phyloP scores from a whole-genome alignment of 495 filamentous ascomycete genomes.

The Lineolata rhizophorae region DNA sequence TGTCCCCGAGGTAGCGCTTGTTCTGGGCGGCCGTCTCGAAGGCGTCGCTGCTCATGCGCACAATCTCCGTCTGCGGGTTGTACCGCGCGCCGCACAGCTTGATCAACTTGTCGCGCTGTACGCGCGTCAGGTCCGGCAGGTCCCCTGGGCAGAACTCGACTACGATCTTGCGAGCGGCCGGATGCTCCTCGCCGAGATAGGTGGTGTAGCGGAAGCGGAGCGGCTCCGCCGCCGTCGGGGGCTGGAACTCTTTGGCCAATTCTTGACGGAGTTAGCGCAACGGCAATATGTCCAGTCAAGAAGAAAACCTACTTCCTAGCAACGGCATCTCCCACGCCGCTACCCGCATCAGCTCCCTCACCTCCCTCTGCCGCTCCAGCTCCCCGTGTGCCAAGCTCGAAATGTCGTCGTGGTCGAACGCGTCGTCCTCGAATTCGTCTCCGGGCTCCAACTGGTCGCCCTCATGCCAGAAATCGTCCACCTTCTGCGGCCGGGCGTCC shows the following conservation, averaged over 20 bases:
- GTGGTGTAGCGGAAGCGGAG: slow-evolving; percentile 94
- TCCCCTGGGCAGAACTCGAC: slow-evolving; percentile 64
- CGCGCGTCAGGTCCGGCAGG: slow-evolving; percentile 36
- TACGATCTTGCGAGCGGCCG: slow-evolving; percentile 79
- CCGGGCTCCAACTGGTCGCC: no score
- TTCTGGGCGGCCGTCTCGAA: slow-evolving; percentile 81
- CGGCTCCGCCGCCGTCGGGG: slow-evolving; percentile 37
- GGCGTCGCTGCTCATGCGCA: slow-evolving; percentile 81
- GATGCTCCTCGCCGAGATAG: slow-evolving; percentile 86
- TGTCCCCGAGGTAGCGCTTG: slow-evolving; percentile 74
- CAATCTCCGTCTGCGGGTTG: slow-evolving; percentile 64
- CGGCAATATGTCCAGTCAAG: neutral
- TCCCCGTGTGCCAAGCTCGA: slow-evolving; percentile 60
- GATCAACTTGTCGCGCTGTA: slow-evolving; percentile 57
- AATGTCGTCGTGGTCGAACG: slow-evolving; percentile 61
- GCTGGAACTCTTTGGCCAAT: slow-evolving; percentile 58
- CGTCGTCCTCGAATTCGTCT: slow-evolving; percentile 26
- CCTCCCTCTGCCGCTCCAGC: slow-evolving; percentile 73
- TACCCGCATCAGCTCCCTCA: slow-evolving; percentile 69
- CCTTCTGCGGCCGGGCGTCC: no score
- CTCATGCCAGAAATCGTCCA: no score
- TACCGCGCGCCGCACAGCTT: slow-evolving; percentile 78
- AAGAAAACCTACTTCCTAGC: slow-evolving; percentile 44
- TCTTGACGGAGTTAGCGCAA: slow-evolving; percentile 24
- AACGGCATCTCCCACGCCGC: slow-evolving; percentile 93